Conservation (phyloP, 1,139 yeast species). For the Pneumocystis sp. region DNA sequence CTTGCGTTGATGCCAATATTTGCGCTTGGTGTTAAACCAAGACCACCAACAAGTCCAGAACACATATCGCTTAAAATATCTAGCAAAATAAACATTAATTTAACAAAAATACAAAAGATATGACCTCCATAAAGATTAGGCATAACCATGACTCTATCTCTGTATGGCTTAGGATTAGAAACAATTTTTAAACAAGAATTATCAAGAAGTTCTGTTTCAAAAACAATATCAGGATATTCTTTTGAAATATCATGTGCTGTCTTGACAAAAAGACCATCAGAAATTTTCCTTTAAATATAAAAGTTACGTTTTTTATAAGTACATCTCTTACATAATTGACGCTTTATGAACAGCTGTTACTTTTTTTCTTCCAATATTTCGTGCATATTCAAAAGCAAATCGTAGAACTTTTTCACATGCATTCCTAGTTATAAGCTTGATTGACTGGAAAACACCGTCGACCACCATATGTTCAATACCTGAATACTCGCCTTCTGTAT, state of each 20-base stretch:
- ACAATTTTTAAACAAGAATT: slow-evolving; percentile 87
- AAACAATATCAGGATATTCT: slow-evolving; percentile 80
- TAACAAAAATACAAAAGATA: not conserved
- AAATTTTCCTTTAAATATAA: slow-evolving; percentile 37
- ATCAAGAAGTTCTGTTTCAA: slow-evolving; percentile 80
- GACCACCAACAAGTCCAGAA: slow-evolving; percentile 94
- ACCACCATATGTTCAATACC: slow-evolving; percentile 97
- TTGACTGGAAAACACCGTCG: slow-evolving; percentile 97
- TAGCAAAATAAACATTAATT: not conserved
- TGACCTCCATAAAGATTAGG: slow-evolving; percentile 94
- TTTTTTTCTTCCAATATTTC: slow-evolving; percentile 73
- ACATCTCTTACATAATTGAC: slow-evolving; percentile 51
- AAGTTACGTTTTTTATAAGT: not conserved
- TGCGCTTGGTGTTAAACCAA: slow-evolving; percentile 97
- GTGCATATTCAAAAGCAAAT: slow-evolving; percentile 94
- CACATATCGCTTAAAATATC: slow-evolving; percentile 86
- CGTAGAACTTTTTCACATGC: slow-evolving; percentile 94
- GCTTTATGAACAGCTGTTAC: slow-evolving; percentile 96
- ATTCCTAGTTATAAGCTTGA: slow-evolving; percentile 87
- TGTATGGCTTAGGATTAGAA: slow-evolving; percentile 34
- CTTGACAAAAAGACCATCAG: slow-evolving; percentile 90
- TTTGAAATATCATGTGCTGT: slow-evolving; percentile 79
- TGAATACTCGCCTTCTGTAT: slow-evolving; percentile 98
- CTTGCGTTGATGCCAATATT: slow-evolving; percentile 97
- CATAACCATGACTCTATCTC: slow-evolving; percentile 89